Percentiles rank a stretch among this genome's conserved stretches.
These are phyloP conservation scores for Xylaria nigripes DNA, from an alignment of 495 filamentous ascomycete genomes.

Conservation along the genomic window DNA sequence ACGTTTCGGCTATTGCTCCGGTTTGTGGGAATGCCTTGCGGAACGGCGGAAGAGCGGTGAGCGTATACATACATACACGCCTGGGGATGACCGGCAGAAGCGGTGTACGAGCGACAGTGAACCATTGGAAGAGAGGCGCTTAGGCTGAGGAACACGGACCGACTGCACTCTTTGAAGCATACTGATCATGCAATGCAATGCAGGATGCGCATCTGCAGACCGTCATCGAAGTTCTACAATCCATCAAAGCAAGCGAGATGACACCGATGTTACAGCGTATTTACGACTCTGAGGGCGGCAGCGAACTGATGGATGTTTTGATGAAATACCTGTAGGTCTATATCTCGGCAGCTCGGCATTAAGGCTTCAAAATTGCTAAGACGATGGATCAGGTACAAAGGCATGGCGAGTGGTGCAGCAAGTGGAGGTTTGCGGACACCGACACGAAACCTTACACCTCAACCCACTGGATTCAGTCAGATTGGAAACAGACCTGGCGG, in stretches of 20 bases:
- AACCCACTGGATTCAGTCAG: constrained; percentile 77
- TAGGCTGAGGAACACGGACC: neutral
- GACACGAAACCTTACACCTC: constrained; percentile 54
- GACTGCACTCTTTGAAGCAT: neutral
- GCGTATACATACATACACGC: neutral
- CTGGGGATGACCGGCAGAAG: neutral
- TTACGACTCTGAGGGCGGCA: constrained; percentile 59
- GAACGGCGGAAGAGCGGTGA: constrained; percentile 11
- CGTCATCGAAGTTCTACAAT: constrained; percentile 80
- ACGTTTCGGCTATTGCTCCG: constrained; percentile 12
- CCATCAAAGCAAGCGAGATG: constrained; percentile 87
- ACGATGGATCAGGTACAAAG: constrained; percentile 56
- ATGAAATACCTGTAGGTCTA: constrained; percentile 66
- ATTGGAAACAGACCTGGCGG: constrained; percentile 57
- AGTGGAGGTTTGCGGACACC: constrained; percentile 34
- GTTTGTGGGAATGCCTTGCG: neutral
- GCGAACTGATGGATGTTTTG: constrained; percentile 62
- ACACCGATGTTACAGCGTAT: constrained; percentile 70
- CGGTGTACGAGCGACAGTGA: constrained; percentile 1
- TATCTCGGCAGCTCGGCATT: neutral
- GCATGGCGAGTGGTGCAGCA: constrained; percentile 51
- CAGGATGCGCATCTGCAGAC: constrained; percentile 70
- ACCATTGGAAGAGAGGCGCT: neutral
- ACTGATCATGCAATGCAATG: constrained; percentile 28
- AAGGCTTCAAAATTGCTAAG: constrained; percentile 7